A percentile compares a stretch with the other conserved stretches of the same genome.
phyloP scores from a whole-genome alignment of 2,329 filamentous ascomycete species.

The Pyricularia pennisetigena region DNA sequence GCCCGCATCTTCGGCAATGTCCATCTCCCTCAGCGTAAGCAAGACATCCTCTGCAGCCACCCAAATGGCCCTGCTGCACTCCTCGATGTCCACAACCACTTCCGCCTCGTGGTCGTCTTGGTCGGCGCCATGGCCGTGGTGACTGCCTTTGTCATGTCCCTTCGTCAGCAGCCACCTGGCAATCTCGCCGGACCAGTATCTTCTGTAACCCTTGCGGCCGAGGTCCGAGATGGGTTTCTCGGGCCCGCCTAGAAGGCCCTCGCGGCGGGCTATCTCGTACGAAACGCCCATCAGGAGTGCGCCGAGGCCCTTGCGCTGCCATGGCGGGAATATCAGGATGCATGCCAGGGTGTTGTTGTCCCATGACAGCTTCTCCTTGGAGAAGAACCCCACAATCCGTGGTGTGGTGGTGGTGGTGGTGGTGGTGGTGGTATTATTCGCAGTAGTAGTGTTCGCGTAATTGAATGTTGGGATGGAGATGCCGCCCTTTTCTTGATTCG shows the following conservation, averaged over 20 bases:
- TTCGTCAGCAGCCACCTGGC: conserved; percentile 53
- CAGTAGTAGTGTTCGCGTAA: neutral
- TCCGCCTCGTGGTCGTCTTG: conserved; percentile 16
- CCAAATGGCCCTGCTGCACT: conserved; percentile 70
- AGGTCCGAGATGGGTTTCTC: conserved; percentile 89
- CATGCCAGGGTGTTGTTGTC: conserved; percentile 97
- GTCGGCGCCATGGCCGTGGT: neutral
- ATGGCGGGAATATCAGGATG: conserved; percentile 91
- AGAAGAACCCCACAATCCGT: conserved; percentile 86
- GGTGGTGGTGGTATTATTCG: conserved; percentile 5
- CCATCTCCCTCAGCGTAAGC: conserved; percentile 70
- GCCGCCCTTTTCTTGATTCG: neutral
- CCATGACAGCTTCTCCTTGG: conserved; percentile 98
- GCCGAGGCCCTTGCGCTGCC: conserved; percentile 84
- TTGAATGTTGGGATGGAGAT: neutral
- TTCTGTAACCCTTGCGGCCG: conserved; percentile 70
- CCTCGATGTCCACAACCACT: conserved; percentile 53
- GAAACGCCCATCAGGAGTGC: conserved; percentile 85
- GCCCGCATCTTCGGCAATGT: conserved; percentile 51
- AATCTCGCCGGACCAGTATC: conserved; percentile 82
- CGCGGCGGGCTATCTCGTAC: conserved; percentile 80
- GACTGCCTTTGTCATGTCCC: conserved; percentile 20
- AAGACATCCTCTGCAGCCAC: conserved; percentile 81
- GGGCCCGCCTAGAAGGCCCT: conserved; percentile 78
- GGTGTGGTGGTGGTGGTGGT: conserved; percentile 10